A percentile compares a stretch with the other conserved stretches of the same genome.
Evolutionary conservation across 805 yeast species (phyloP).

Genomic region (Candida railenensis): DNA sequence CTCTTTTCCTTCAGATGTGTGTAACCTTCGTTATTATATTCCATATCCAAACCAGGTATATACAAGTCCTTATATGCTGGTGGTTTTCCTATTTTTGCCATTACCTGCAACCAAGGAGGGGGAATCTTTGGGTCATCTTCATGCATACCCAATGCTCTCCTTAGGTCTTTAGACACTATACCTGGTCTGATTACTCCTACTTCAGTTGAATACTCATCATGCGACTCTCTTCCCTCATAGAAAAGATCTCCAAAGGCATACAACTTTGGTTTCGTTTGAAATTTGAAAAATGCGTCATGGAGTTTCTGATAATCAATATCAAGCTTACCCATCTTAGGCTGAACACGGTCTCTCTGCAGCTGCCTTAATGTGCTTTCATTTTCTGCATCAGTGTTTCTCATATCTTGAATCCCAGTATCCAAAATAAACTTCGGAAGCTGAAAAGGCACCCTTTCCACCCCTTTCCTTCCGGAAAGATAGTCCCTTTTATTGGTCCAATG

Average conservation of each 20-base stretch:
- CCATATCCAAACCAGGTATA: slow-evolving; percentile 48
- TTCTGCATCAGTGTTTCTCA: slow-evolving; percentile 63
- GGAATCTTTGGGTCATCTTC: slow-evolving; percentile 41
- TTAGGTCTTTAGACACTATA: slow-evolving; percentile 54
- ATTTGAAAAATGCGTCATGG: slow-evolving; percentile 82
- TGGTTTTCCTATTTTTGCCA: slow-evolving; percentile 76
- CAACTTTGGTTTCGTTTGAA: slow-evolving; percentile 72
- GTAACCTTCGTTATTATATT: slow-evolving; percentile 38
- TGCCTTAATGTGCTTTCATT: slow-evolving; percentile 66
- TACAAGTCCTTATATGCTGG: slow-evolving; percentile 72
- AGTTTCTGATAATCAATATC: slow-evolving; percentile 84
- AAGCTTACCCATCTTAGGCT: slow-evolving; percentile 81
- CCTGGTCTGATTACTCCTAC: slow-evolving; percentile 62
- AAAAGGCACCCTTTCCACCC: slow-evolving; percentile 68
- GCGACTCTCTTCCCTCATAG: slow-evolving; percentile 69
- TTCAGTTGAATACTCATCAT: slow-evolving; percentile 36
- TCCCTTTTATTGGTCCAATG: slow-evolving; percentile 86
- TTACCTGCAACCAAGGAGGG: slow-evolving; percentile 79
- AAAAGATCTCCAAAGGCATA: slow-evolving; percentile 73
- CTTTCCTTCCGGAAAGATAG: slow-evolving; percentile 63
- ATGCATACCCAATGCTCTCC: slow-evolving; percentile 67
- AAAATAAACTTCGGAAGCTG: slow-evolving; percentile 74
- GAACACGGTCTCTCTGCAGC: slow-evolving; percentile 77
- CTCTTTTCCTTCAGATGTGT: slow-evolving; percentile 10
- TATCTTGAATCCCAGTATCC: slow-evolving; percentile 82